Evolutionary conservation across 75 land plant genomes (phyloP).

Genomic region (Picea sitchensis): DNA sequence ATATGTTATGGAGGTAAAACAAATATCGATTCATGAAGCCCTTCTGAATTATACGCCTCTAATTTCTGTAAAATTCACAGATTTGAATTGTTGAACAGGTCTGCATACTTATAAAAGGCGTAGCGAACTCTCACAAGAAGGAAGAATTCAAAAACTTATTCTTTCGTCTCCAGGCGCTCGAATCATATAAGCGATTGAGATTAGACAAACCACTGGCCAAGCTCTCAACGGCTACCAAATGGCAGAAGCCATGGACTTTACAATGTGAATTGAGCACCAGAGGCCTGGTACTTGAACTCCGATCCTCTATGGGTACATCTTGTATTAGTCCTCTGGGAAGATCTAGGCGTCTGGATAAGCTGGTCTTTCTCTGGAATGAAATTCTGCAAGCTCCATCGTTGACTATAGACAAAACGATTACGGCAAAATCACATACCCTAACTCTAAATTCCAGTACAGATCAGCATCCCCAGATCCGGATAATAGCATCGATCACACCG

Average conservation of each 20-base stretch:
- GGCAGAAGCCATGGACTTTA: conserved; percentile 70
- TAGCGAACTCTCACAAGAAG: conserved; percentile 4
- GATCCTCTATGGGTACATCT: conserved; percentile 17
- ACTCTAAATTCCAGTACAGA: background rate
- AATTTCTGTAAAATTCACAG: too few species aligned
- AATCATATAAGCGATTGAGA: conserved; percentile 62
- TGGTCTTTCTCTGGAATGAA: conserved; percentile 57
- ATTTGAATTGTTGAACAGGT: conserved; percentile 47
- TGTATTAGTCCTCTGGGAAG: conserved; percentile 31
- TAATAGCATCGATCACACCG: conserved; percentile 70
- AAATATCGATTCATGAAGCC: background rate
- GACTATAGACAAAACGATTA: conserved; percentile 29
- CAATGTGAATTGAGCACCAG: conserved; percentile 71
- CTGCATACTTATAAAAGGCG: conserved; percentile 41
- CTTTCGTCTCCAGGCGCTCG: conserved; percentile 43
- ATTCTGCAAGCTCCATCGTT: conserved; percentile 58
- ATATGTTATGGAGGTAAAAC: conserved; percentile 64
- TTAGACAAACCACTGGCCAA: conserved; percentile 35
- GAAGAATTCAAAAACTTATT: conserved; percentile 25
- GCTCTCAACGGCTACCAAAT: conserved; percentile 26
- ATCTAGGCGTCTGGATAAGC: conserved; percentile 19
- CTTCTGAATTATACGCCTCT: too few species aligned
- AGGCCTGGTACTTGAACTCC: conserved; percentile 58
- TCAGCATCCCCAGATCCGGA: background rate
- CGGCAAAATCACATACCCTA: conserved; percentile 8